A percentile compares a stretch with the other conserved stretches of the same genome.
phyloP scores from a whole-genome alignment of 129 eudicot species.

The Lonicera japonica region DNA sequence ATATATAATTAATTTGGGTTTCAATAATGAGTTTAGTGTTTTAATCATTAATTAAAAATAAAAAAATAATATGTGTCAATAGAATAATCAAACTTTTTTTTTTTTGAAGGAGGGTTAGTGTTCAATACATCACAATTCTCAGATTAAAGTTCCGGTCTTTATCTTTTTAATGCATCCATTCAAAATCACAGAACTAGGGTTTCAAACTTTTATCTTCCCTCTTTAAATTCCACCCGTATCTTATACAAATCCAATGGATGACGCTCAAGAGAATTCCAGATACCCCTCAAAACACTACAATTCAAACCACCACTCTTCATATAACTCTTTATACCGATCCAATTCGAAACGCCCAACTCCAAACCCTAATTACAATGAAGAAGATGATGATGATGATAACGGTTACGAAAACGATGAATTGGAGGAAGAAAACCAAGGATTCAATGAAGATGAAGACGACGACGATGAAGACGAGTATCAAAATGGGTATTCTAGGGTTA shows the following conservation, averaged over 20 bases:
- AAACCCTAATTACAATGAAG: constrained; percentile 11
- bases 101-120: no score
- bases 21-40: no score
- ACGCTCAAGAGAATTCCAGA: constrained; percentile 24
- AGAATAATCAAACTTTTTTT: no score
- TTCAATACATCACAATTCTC: no score
- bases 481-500: constrained; percentile 29
- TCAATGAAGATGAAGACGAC: constrained; percentile 14
- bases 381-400: constrained; percentile 6
- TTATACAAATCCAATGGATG: constrained; percentile 13
- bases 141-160: not conserved
- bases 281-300: constrained; percentile 20
- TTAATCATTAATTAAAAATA: no score
- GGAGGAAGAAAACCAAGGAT: constrained; percentile 33
- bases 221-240: not conserved
- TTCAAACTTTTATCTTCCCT: not conserved
- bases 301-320: no score
- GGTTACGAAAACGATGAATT: constrained; percentile 40
- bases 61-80: no score
- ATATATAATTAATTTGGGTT: no score
- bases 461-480: constrained; percentile 19
- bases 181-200: not conserved
- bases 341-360: constrained; percentile 33
- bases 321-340: not conserved
- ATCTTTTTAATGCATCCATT: not conserved